A percentile compares a stretch with the other conserved stretches of the same genome.
Evolutionary conservation across 1,284 basidiomycete genomes (phyloP).

Genomic region (Pseudozyma thailandica): DNA sequence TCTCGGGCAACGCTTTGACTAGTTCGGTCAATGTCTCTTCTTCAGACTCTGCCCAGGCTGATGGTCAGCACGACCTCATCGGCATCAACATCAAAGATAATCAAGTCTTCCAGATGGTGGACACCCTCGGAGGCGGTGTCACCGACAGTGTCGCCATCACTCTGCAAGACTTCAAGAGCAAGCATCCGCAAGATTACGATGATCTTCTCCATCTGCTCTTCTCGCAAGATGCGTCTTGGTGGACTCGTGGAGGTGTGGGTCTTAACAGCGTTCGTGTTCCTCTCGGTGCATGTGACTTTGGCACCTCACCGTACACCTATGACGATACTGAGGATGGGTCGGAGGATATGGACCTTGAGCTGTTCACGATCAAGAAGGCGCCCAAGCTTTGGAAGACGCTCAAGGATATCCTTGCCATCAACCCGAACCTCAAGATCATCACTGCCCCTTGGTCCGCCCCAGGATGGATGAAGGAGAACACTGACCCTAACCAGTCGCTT

Average conservation of each 20-base stretch:
- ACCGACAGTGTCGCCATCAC: slow-evolving; percentile 54
- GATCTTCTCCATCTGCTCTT: slow-evolving; percentile 53
- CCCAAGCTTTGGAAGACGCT: slow-evolving; percentile 53
- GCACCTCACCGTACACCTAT: slow-evolving; percentile 45
- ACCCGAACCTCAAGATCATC: slow-evolving; percentile 39
- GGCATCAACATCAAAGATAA: slow-evolving; percentile 34
- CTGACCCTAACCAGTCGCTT: slow-evolving; percentile 27
- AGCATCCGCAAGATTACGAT: slow-evolving; percentile 43
- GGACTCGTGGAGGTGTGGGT: slow-evolving; percentile 34
- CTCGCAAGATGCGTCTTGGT: slow-evolving; percentile 38
- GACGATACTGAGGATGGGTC: slow-evolving; percentile 55
- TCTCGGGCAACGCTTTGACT: slow-evolving; percentile 10
- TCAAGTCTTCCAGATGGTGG: slow-evolving; percentile 41
- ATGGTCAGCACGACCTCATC: slow-evolving; percentile 16
- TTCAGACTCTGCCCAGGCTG: not conserved
- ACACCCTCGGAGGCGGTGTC: slow-evolving; percentile 47
- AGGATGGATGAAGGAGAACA: slow-evolving; percentile 55
- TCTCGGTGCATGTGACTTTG: slow-evolving; percentile 55
- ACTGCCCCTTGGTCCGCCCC: slow-evolving; percentile 51
- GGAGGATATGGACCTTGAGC: slow-evolving; percentile 29
- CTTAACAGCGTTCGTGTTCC: slow-evolving; percentile 50
- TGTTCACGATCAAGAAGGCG: slow-evolving; percentile 51
- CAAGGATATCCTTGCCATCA: slow-evolving; percentile 36
- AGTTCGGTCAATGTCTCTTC: slow-evolving; percentile 27
- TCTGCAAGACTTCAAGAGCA: slow-evolving; percentile 47